These are phyloP conservation scores for Rubus parviflorus DNA, from an alignment of 306 rosid genomes.

Conservation along the genomic window DNA sequence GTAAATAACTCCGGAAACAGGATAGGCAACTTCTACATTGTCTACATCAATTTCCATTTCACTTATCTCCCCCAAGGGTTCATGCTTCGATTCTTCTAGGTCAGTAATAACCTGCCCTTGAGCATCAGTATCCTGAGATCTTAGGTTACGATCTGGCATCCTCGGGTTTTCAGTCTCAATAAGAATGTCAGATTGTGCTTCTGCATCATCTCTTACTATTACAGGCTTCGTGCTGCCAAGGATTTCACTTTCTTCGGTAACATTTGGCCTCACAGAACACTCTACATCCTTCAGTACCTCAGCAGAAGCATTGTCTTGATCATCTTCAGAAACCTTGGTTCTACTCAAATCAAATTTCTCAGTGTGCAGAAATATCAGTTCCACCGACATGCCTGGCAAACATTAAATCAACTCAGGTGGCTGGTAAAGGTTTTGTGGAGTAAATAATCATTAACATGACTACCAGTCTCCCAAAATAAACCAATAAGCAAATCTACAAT, in stretches of 20 bases:
- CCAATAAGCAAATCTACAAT: neutral
- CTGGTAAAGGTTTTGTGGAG: constrained; percentile 10
- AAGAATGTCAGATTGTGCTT: constrained; percentile 39
- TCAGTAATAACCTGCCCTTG: constrained; percentile 28
- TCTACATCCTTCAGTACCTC: constrained; percentile 52
- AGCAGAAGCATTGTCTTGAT: constrained; percentile 31
- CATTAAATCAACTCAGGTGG: constrained; percentile 27
- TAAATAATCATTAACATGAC: neutral
- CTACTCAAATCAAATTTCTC: constrained; percentile 58
- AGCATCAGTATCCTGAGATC: constrained; percentile 40
- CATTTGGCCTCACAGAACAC: constrained; percentile 41
- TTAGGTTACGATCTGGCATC: constrained; percentile 37
- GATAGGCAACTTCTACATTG: constrained; percentile 38
- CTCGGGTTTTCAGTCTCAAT: constrained; percentile 36
- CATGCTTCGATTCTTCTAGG: constrained; percentile 38
- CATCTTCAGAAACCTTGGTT: constrained; percentile 51
- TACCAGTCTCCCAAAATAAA: constrained; percentile 5
- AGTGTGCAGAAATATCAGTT: constrained; percentile 54
- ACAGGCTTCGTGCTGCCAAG: constrained; percentile 34
- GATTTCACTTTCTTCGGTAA: constrained; percentile 39
- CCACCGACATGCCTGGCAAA: constrained; percentile 63
- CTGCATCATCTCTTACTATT: constrained; percentile 43
- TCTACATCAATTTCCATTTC: constrained; percentile 46
- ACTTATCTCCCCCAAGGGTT: constrained; percentile 29
- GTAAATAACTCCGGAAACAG: constrained; percentile 37